phyloP scores from a whole-genome alignment of 768 basidiomycete species.

The Rhizopogon roseolus region DNA sequence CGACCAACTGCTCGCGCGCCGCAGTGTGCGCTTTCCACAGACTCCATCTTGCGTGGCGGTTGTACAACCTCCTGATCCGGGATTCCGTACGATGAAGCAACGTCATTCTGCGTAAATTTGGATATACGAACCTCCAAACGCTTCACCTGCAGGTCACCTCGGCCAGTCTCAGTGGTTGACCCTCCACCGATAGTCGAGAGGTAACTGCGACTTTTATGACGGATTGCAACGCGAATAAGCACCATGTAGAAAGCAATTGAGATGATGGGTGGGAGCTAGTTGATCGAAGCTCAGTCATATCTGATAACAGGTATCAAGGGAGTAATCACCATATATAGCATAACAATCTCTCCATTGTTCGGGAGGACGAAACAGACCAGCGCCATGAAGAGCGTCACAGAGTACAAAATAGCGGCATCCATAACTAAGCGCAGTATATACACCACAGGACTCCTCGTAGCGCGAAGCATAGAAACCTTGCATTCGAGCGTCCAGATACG shows the following conservation, averaged over 20 bases:
- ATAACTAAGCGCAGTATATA: neutral
- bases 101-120: neutral
- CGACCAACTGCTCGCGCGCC: too few relatives aligned
- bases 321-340: neutral
- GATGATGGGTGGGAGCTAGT: neutral
- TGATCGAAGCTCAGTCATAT: neutral
- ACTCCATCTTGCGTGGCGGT: too few relatives aligned
- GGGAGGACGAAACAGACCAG: neutral
- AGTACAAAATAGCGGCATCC: slow-evolving; percentile 4
- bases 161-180: too few relatives aligned
- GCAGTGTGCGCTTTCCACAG: too few relatives aligned
- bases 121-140: slow-evolving; percentile 2
- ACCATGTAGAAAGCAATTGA: slow-evolving; percentile 5
- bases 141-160: neutral
- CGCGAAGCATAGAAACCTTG: neutral
- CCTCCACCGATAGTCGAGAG: too few relatives aligned
- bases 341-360: neutral
- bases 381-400: neutral
- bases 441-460: neutral
- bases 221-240: slow-evolving; percentile 1
- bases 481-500: slow-evolving; percentile 2
- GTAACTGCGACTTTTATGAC: too few relatives aligned
- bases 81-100: too few relatives aligned
- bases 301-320: too few relatives aligned
- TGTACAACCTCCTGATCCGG: too few relatives aligned